These are phyloP conservation scores for Citrullus amarus DNA, from an alignment of 306 rosid genomes.

Conservation along the genomic window DNA sequence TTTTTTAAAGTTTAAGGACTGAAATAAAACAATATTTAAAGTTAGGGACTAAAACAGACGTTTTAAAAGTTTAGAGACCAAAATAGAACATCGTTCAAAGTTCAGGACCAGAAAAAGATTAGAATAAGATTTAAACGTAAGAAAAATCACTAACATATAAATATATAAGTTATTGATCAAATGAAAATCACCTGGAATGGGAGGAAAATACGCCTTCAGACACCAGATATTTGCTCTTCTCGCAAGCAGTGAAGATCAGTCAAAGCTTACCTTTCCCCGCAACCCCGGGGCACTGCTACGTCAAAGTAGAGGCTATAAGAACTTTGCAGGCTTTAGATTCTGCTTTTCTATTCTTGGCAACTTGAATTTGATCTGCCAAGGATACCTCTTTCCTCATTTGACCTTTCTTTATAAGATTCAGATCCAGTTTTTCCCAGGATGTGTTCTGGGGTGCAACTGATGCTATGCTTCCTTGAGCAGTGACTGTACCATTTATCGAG, in stretches of 20 bases:
- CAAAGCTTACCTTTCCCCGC: neutral
- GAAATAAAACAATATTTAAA: too few species aligned
- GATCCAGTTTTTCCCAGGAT: conserved; percentile 39
- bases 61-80: too few species aligned
- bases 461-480: conserved; percentile 16
- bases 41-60: too few species aligned
- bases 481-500: conserved; percentile 14
- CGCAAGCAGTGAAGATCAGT: conserved; percentile 14
- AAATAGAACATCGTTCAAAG: too few species aligned
- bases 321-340: conserved; percentile 19
- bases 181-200: neutral
- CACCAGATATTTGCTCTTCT: conserved; percentile 3
- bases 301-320: conserved; percentile 15
- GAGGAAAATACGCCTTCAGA: conserved; percentile 8
- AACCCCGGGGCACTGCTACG: neutral
- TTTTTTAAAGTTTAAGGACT: too few species aligned
- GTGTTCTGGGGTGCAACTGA: conserved; percentile 21
- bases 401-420: conserved; percentile 55
- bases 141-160: neutral
- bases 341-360: conserved; percentile 38
- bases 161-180: neutral
- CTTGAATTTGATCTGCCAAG: conserved; percentile 71
- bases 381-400: conserved; percentile 38
- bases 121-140: too few species aligned
- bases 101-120: too few species aligned